phyloP scores from a whole-genome alignment of 2,329 filamentous ascomycete genomes.

The Pyrenochaeta sp. region DNA sequence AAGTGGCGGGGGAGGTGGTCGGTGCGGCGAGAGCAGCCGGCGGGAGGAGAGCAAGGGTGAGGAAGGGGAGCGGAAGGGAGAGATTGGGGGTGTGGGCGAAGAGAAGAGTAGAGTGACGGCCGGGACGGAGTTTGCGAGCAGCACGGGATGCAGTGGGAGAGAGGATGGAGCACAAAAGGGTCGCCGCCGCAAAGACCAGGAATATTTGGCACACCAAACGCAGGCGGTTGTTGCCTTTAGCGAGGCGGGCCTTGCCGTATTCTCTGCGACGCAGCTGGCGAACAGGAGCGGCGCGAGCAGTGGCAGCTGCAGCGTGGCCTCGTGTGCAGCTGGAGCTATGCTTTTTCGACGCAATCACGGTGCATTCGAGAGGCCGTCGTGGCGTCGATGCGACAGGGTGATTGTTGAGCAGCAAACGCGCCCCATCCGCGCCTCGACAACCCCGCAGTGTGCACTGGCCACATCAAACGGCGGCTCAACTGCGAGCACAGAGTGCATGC shows the following conservation, averaged over 20 bases:
- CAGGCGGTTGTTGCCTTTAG: conserved; percentile 41
- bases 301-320: no score
- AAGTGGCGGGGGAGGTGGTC: conserved; percentile 46
- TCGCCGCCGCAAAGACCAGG: no score
- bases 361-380: conserved; percentile 12
- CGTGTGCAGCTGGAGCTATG: conserved; percentile 12
- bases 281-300: conserved; percentile 13
- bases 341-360: conserved; percentile 15
- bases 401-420: conserved; percentile 17
- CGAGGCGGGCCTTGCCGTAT: conserved; percentile 41
- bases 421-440: conserved; percentile 16
- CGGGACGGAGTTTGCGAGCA: conserved; percentile 18
- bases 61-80: conserved; percentile 25
- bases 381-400: conserved; percentile 12
- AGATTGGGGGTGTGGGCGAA: conserved; percentile 23
- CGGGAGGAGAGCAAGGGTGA: conserved; percentile 20
- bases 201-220: conserved; percentile 38
- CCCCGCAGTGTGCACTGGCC: conserved; percentile 26
- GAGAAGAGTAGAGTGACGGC: conserved; percentile 27
- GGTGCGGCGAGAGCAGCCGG: conserved; percentile 33
- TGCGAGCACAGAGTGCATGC: conserved; percentile 14
- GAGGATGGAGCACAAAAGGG: conserved; percentile 13
- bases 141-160: no score
- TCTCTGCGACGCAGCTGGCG: conserved; percentile 23
- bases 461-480: conserved; percentile 14